Evolutionary conservation across 371 early-diverging fungal genomes (phyloP).

Genomic region (Parasitella parasitica): DNA sequence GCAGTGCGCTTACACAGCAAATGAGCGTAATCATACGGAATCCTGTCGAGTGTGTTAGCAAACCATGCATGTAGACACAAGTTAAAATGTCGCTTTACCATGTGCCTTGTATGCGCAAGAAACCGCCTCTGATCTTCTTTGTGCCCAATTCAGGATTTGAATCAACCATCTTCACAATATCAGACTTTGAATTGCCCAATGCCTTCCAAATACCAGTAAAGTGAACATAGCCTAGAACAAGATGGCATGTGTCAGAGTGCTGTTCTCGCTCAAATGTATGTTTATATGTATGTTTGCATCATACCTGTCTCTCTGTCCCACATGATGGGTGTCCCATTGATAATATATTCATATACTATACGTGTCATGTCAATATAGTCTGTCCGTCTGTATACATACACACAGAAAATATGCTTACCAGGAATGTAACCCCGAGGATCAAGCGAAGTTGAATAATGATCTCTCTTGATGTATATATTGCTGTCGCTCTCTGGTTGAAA

Average conservation of each 20-base stretch:
- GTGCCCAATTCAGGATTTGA: slow-evolving; percentile 63
- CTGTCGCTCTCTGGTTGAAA: background rate
- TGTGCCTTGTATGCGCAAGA: slow-evolving; percentile 71
- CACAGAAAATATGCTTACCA: slow-evolving; percentile 41
- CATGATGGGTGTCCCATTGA: slow-evolving; percentile 65
- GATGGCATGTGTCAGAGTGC: background rate
- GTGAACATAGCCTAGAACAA: slow-evolving; percentile 52
- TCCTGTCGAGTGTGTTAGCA: no score
- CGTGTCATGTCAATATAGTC: background rate
- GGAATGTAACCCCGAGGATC: slow-evolving; percentile 71
- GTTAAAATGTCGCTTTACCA: slow-evolving; percentile 38
- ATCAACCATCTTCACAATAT: slow-evolving; percentile 68
- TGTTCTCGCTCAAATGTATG: background rate
- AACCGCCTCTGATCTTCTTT: slow-evolving; percentile 70
- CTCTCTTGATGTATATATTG: slow-evolving; percentile 3
- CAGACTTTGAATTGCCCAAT: slow-evolving; percentile 66
- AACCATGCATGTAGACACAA: no score
- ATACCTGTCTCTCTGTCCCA: slow-evolving; percentile 72
- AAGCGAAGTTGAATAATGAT: slow-evolving; percentile 60
- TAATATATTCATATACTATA: slow-evolving; percentile 65
- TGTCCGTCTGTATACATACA: no score
- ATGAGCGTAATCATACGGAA: slow-evolving; percentile 61
- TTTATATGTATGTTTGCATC: background rate
- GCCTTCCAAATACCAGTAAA: slow-evolving; percentile 80
- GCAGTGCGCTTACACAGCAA: slow-evolving; percentile 58